Percentiles rank a stretch among this genome's conserved stretches.
phyloP scores from a whole-genome alignment of 768 basidiomycete species.

The Phaffia tasmanica region DNA sequence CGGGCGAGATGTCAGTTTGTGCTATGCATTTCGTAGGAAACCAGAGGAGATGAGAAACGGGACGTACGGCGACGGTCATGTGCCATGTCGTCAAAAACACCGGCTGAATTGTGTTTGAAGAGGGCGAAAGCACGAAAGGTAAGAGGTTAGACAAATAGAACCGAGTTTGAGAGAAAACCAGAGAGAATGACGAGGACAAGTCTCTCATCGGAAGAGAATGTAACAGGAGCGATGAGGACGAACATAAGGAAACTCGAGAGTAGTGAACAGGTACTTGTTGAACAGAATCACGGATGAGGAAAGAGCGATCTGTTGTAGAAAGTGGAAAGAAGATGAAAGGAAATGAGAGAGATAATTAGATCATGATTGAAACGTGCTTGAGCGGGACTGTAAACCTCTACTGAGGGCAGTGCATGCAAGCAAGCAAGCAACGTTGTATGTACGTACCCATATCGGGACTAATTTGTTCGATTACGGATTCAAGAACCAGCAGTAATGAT shows the following conservation, averaged over 20 bases:
- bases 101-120: conserved; percentile 1
- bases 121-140: not conserved
- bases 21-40: conserved; percentile 36
- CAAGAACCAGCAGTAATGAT: not conserved
- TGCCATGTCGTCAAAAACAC: conserved; percentile 26
- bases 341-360: not conserved
- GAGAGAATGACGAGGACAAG: not conserved
- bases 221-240: not conserved
- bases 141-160: not conserved
- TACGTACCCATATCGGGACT: not conserved
- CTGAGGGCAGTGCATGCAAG: not conserved
- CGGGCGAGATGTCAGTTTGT: not conserved
- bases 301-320: conserved; percentile 61
- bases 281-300: conserved; percentile 87
- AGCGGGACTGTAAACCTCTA: not conserved
- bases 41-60: conserved; percentile 75
- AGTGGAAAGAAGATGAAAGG: not conserved
- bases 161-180: not conserved
- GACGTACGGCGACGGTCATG: conserved; percentile 42
- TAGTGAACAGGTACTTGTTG: conserved; percentile 65
- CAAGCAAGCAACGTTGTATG: not conserved
- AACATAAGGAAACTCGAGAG: conserved; percentile 21
- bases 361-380: not conserved
- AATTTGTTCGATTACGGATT: not conserved
- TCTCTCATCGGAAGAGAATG: not conserved